phyloP scores from a whole-genome alignment of 805 yeast species.

The Millerozyma acaciae region DNA sequence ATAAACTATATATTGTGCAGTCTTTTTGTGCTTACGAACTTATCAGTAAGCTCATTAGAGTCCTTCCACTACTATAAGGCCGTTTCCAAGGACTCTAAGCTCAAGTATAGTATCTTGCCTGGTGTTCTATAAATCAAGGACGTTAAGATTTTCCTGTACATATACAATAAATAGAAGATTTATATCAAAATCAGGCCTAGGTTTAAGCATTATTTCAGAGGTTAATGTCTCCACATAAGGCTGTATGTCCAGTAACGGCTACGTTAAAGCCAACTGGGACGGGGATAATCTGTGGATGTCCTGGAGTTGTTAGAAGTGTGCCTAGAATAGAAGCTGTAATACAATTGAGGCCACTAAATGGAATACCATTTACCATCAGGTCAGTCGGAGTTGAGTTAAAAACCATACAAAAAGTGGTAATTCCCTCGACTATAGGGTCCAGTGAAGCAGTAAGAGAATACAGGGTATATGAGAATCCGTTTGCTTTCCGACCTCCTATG shows the following conservation, averaged over 20 bases:
- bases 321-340: slow-evolving; percentile 59
- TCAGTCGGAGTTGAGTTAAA: slow-evolving; percentile 46
- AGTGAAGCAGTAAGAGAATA: slow-evolving; percentile 31
- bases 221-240: slow-evolving; percentile 10
- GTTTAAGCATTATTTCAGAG: background rate
- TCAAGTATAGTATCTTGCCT: slow-evolving; percentile 37
- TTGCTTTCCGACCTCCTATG: slow-evolving; percentile 34
- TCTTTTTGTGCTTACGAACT: slow-evolving; percentile 40
- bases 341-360: slow-evolving; percentile 50
- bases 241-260: slow-evolving; percentile 25
- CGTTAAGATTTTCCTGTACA: slow-evolving; percentile 4
- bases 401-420: slow-evolving; percentile 47
- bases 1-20: slow-evolving; percentile 20
- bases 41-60: slow-evolving; percentile 55
- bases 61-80: slow-evolving; percentile 44
- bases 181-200: slow-evolving; percentile 1
- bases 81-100: slow-evolving; percentile 22
- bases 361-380: slow-evolving; percentile 44
- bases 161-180: slow-evolving; percentile 1
- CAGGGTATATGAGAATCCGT: slow-evolving; percentile 32
- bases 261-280: slow-evolving; percentile 48
- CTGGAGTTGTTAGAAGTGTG: slow-evolving; percentile 58
- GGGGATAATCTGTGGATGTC: slow-evolving; percentile 60
- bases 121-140: slow-evolving; percentile 19
- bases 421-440: slow-evolving; percentile 37